Evolutionary conservation across 768 basidiomycete species (phyloP).

Genomic region (Boletus pseudo-olivaceus): DNA sequence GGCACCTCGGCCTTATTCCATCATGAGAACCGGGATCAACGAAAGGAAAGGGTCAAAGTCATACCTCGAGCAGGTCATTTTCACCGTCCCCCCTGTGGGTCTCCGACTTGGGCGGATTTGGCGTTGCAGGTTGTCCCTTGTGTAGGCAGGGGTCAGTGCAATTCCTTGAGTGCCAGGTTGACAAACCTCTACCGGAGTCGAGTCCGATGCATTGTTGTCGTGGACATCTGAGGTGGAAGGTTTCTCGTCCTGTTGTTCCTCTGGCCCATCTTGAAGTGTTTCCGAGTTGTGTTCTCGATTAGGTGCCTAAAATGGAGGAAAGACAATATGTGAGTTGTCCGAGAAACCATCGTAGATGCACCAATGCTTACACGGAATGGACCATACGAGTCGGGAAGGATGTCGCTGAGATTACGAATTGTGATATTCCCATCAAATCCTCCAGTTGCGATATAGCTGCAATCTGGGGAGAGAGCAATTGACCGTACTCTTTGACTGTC

Average conservation of each 20-base stretch:
- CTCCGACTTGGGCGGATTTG: not conserved
- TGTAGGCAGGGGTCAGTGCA: not conserved
- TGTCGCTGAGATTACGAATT: not conserved
- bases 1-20: not conserved
- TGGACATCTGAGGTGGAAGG: no score
- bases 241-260: not conserved
- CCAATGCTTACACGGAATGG: not conserved
- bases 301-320: not conserved
- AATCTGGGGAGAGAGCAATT: not conserved
- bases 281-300: not conserved
- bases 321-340: not conserved
- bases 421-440: not conserved
- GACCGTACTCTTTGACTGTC: not conserved
- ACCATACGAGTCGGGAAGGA: constrained; percentile 2
- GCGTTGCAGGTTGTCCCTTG: not conserved
- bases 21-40: no score
- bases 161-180: not conserved
- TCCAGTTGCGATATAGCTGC: not conserved
- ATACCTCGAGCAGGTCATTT: not conserved
- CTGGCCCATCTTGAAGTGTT: not conserved
- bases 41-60: not conserved
- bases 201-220: no score
- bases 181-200: not conserved
- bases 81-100: not conserved
- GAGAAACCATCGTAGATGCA: not conserved